A percentile compares a stretch with the other conserved stretches of the same genome.
Evolutionary conservation across 352 stramenopile species (phyloP).

Genomic region (Phytopythium chamaehyphon): DNA sequence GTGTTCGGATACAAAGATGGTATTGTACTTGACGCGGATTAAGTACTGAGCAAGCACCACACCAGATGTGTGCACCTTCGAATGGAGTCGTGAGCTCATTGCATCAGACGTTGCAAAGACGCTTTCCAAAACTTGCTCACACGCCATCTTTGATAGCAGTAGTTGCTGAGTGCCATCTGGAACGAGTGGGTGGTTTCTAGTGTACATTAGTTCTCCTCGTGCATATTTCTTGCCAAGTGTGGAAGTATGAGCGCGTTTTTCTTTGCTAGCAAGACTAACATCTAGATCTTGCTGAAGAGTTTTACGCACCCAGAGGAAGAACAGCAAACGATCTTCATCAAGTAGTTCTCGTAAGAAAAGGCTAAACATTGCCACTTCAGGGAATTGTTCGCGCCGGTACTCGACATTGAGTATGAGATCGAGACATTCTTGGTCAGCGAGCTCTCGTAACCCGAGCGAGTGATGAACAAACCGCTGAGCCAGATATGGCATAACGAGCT

Average conservation of each 20-base stretch:
- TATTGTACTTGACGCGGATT: slow-evolving; percentile 26
- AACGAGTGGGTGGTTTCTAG: slow-evolving; percentile 38
- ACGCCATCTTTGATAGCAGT: slow-evolving; percentile 30
- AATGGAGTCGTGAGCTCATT: neutral
- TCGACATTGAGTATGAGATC: slow-evolving; percentile 76
- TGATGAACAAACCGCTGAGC: slow-evolving; percentile 45
- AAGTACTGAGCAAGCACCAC: slow-evolving; percentile 38
- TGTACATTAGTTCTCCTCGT: slow-evolving; percentile 18
- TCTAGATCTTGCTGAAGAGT: slow-evolving; percentile 48
- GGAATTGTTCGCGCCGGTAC: slow-evolving; percentile 33
- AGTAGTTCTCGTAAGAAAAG: slow-evolving; percentile 68
- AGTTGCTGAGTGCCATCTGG: slow-evolving; percentile 61
- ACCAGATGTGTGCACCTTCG: slow-evolving; percentile 11
- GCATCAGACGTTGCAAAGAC: slow-evolving; percentile 22
- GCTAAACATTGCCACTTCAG: slow-evolving; percentile 46
- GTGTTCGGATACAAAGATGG: neutral
- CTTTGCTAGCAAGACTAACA: slow-evolving; percentile 48
- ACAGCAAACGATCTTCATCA: slow-evolving; percentile 58
- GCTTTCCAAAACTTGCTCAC: slow-evolving; percentile 36
- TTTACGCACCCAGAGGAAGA: slow-evolving; percentile 51
- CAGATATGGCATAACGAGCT: slow-evolving; percentile 59
- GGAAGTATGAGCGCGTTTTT: slow-evolving; percentile 55
- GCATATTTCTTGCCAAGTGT: slow-evolving; percentile 43
- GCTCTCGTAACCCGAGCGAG: slow-evolving; percentile 36
- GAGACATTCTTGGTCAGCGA: slow-evolving; percentile 69